Evolutionary conservation across 805 yeast genomes (phyloP), one percentile per base, ranked within the genome.

Genomic region (Hanseniaspora nectarophila): DNA sequence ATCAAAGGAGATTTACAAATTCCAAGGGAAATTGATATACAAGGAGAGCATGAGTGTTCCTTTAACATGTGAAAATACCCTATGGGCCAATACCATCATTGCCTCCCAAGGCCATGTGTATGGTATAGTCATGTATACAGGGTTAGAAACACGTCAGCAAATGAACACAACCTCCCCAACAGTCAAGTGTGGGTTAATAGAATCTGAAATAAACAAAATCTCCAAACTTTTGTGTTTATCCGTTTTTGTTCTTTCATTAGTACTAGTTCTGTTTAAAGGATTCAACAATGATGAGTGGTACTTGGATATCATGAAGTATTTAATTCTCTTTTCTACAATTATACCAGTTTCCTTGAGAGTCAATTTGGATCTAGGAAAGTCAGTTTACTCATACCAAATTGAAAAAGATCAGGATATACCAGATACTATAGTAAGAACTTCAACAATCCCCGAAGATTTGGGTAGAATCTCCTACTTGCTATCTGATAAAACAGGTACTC

Each of bases 41-140:
- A 80, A 78, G 49, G 76, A 75, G 39, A 73, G 77, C 26, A 72
- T 80, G 1, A 70, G 75, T 21, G 54, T 55, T n/a, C 85, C 92
- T 4, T 69, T 92, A 13, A 73, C 82, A 3, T 80, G 92, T 9
- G 99, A 92, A 65, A 89, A 90, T 61, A 87, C 98, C 0, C 67
- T 94, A 63, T 92, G 99, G 99, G 97, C 97, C 13, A 92, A 92
- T 64, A 92, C 99, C 0, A 97, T 94, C 1, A 71, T 94, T 15
- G 97, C 98, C 0, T 85, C 95, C 0, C 59, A 61, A 29, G 97
- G 97, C 13, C 77, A 86, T 3, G 92, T 94, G 7, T 71, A 89
- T 45, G 98, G 95, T 1, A 80, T 90, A 59, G 78, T 92, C 15
- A 73, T 88, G 2, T 92, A 88, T 65, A 90, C 97, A 0, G 99